Evolutionary conservation across 768 basidiomycete species (phyloP).

Genomic region (Porpolomopsis calyptriformis): DNA sequence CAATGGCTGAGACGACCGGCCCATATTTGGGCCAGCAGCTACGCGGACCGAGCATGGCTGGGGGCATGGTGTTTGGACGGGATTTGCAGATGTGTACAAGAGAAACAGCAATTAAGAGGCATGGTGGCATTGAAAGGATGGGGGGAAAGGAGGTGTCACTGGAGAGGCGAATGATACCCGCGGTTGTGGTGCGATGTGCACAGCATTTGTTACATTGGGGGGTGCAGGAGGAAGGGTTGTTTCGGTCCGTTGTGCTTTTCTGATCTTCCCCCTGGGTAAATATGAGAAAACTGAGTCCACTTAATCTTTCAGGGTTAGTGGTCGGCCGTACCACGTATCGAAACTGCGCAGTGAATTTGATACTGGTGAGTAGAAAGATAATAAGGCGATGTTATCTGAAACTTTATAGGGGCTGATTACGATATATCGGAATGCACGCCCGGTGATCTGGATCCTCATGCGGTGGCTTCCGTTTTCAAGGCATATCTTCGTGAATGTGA

Average conservation of each 20-base stretch:
- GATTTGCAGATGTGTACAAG: slow-evolving; percentile 43
- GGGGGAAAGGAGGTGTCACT: slow-evolving; percentile 20
- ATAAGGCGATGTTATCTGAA: not conserved
- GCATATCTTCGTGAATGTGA: slow-evolving; percentile 85
- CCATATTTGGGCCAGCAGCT: slow-evolving; percentile 46
- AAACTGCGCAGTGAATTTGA: slow-evolving; percentile 76
- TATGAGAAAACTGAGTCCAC: too few relatives aligned
- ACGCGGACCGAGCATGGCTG: slow-evolving; percentile 38
- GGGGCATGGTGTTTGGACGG: slow-evolving; percentile 59
- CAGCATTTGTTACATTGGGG: slow-evolving; percentile 80
- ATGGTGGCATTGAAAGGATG: slow-evolving; percentile 7
- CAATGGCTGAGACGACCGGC: too few relatives aligned
- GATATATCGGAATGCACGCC: slow-evolving; percentile 70
- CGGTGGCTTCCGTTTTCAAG: slow-evolving; percentile 88
- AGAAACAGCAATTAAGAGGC: slow-evolving; percentile 34
- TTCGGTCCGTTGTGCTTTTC: slow-evolving; percentile 45
- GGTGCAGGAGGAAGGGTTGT: slow-evolving; percentile 76
- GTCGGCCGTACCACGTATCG: slow-evolving; percentile 70
- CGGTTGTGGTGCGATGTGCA: slow-evolving; percentile 70
- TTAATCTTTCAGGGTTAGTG: slow-evolving; percentile 52
- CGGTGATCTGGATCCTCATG: slow-evolving; percentile 87
- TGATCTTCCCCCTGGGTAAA: too few relatives aligned
- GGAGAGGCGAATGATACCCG: slow-evolving; percentile 52
- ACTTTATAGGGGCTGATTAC: slow-evolving; percentile 67
- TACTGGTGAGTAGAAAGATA: slow-evolving; percentile 37